Evolutionary conservation across 129 eudicot species (phyloP), one percentile per base, ranked within the genome.

Genomic region (sunflower (Helianthus annuus)): DNA sequence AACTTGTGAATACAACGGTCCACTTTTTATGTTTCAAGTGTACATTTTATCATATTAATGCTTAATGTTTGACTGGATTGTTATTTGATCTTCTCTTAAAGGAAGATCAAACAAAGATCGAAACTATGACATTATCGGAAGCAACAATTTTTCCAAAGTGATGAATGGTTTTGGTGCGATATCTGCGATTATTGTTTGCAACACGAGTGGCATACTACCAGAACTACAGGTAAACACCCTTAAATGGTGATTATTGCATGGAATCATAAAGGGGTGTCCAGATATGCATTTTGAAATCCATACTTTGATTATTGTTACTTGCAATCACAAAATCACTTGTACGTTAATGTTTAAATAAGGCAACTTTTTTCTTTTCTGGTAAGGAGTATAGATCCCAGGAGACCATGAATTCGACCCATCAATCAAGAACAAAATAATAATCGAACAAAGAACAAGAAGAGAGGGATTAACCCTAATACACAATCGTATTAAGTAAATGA

Each of bases 161-260:
- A 79, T 79, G 76, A 76, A 76, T 19, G 85, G 82, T 29, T 82
- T 85, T 48, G 87, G 90, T 16, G 90, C 90, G 10, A 73, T 85
- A 61, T 82, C 90, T 56, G 87, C 90, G 61, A 85, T 85, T 38
- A 76, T 82, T 52, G 86, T 85, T 22, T 78, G 87, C 84, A 82
- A 85, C 80, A 71, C 84, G 34, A 58, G 87, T 57, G 90, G 90
- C 64, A 76, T 85, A 78, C 80, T 85, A 69, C 82, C 69, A 17
- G 87, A 85, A 68, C 73, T 85, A 72, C 90, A 84, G 79, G 89
- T 81, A 24, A 64, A 48, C 15, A 66, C 15, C 24, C 15, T 39
- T 60, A 40, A 32, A 27, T 46, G 68, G 11, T 13, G 39, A 49
- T 40, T 34, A 63, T 7, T 10, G 15, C 10, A 55, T 55, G 44